A percentile compares a stretch with the other conserved stretches of the same genome.
Conservation (phyloP, 2,329 filamentous ascomycete species). For the Pyrenochaeta sp. region DNA sequence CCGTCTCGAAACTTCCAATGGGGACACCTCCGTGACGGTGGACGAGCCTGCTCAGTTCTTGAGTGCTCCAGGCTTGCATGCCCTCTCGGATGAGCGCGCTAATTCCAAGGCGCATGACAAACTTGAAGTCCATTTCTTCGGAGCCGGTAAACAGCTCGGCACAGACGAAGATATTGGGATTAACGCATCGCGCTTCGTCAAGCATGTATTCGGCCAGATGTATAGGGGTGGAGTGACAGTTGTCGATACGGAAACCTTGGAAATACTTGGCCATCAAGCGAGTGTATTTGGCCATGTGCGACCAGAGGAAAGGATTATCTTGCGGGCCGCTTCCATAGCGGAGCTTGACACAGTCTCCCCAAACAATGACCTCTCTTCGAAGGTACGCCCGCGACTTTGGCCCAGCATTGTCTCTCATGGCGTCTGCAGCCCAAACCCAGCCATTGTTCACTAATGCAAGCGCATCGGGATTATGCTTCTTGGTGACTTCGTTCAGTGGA, state of each 20-base stretch:
- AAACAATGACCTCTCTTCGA: constrained; percentile 94
- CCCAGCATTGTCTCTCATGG: constrained; percentile 91
- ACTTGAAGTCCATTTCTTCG: constrained; percentile 94
- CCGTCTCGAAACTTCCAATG: constrained; percentile 96
- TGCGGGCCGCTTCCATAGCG: constrained; percentile 81
- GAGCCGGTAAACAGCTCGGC: constrained; percentile 96
- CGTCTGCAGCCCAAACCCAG: constrained; percentile 98
- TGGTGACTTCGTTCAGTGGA: constrained; percentile 77
- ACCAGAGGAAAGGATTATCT: constrained; percentile 94
- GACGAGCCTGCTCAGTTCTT: constrained; percentile 88
- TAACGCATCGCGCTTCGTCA: constrained; percentile 87
- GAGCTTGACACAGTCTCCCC: constrained; percentile 98
- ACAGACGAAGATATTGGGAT: constrained; percentile 88
- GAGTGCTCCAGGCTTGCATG: constrained; percentile 98
- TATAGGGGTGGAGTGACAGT: constrained; percentile 94
- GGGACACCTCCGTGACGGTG: constrained; percentile 92
- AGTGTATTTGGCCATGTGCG: constrained; percentile 94
- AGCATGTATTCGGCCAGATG: constrained; percentile 94
- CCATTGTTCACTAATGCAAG: constrained; percentile 92
- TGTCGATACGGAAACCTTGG: constrained; percentile 94
- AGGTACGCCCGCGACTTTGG: constrained; percentile 90
- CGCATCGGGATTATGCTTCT: constrained; percentile 76
- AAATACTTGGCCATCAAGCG: constrained; percentile 94
- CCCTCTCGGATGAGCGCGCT: constrained; percentile 93
- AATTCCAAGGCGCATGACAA: constrained; percentile 90